phyloP scores from a whole-genome alignment of 2,329 filamentous ascomycete genomes.

The Trichoderma cornu-damae region DNA sequence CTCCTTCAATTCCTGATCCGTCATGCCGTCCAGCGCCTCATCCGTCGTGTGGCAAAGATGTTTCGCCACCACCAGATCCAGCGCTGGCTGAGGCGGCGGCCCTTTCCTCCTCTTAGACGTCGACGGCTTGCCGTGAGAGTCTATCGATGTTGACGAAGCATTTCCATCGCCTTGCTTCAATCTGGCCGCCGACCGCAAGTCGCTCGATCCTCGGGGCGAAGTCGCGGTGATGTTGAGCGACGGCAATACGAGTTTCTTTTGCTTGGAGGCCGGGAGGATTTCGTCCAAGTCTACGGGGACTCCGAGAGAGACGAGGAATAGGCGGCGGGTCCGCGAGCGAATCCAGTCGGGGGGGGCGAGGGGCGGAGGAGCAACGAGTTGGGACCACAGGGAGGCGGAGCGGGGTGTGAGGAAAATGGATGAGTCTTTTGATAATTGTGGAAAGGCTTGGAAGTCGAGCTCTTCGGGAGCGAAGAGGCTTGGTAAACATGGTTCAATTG shows the following conservation, averaged over 20 bases:
- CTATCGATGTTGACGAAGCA: constrained; percentile 53
- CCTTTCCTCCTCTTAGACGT: constrained; percentile 47
- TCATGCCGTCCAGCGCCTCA: constrained; percentile 74
- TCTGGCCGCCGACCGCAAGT: constrained; percentile 46
- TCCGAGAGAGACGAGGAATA: constrained; percentile 92
- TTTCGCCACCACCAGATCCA: constrained; percentile 73
- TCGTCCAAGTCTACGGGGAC: constrained; percentile 96
- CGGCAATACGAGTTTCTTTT: constrained; percentile 93
- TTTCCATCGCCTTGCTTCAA: constrained; percentile 46
- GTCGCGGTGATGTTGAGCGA: constrained; percentile 68
- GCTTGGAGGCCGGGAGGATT: constrained; percentile 92
- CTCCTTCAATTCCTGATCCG: constrained; percentile 64
- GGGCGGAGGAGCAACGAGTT: constrained; percentile 89
- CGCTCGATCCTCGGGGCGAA: constrained; percentile 52
- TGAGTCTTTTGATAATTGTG: constrained; percentile 49
- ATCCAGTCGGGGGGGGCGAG: constrained; percentile 98
- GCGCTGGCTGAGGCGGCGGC: constrained; percentile 62
- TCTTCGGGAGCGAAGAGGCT: constrained; percentile 58
- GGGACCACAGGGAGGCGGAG: constrained; percentile 89
- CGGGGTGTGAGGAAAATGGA: constrained; percentile 78
- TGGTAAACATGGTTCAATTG: constrained; percentile 62
- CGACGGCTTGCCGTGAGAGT: constrained; percentile 52
- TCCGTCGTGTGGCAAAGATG: constrained; percentile 80
- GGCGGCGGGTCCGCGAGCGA: constrained; percentile 83
- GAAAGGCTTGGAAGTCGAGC: constrained; percentile 47